Base-by-base conservation (phyloP, 331 rosid species). In the Ulmus americana region DNA sequence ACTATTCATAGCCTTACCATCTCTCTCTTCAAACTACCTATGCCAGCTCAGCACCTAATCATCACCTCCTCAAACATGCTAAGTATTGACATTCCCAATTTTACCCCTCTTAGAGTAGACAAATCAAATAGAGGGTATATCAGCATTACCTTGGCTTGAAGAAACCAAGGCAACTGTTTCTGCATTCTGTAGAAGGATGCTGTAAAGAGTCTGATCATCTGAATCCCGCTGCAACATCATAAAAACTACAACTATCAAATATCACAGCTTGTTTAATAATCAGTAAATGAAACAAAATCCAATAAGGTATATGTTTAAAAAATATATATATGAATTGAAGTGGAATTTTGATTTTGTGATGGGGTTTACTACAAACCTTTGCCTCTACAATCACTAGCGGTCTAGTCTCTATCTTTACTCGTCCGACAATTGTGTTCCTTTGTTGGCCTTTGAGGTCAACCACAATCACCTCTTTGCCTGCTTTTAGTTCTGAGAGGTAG, bases 321-420 rank as follows among this genome's bases (percentile, higher is more conserved):
- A 6, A 28, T 5, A 55, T 28, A 6, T 11, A 38, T 3, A 6
- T 8, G 28, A 40, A 58, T 35, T n/a, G 3, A 38, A 38, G 13
- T 7, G 28, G 6, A 40, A 58, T 39, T 39, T 6, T 39, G 8
- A 8, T 39, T 35, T 8, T 35, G 3, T 18, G 9, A 14, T 47
- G 2, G 9, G 45, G 40, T 5, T 47, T 12, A 11, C 45, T 55
- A 47, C 73, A 57, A n/a, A 92, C 96, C 98, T 88, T 86, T 55
- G 98, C 98, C 82, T 92, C 96, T 40, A 92, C 82, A 45, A 88
- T 86, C 56, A 92, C 76, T 13, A 88, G 82, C n/a, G 85, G 95
- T 71, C 98, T 84, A 15, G 83, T 86, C 76, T 92, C 96, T 49
- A 92, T 88, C 81, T 89, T 92, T 15, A 80, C 91, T 15, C 96